Conservation (phyloP, 306 rosid genomes). For the Fragaria ananassa region DNA sequence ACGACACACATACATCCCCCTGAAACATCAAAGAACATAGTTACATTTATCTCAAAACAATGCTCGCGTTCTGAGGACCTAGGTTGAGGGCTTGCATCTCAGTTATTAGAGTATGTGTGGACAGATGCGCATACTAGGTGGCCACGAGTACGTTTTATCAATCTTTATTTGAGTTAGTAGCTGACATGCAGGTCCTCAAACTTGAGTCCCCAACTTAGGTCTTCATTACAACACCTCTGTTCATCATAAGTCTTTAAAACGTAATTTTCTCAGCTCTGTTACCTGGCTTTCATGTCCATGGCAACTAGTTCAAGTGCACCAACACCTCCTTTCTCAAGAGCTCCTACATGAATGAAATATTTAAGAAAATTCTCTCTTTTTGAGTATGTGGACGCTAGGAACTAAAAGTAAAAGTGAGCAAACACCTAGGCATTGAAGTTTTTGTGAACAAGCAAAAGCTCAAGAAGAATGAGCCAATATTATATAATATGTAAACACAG, state of each 20-base stretch:
- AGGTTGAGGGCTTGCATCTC: conserved; percentile 10
- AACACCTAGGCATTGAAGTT: background rate
- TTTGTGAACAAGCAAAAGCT: background rate
- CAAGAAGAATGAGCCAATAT: background rate
- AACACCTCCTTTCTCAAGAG: conserved; percentile 94
- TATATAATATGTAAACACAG: background rate
- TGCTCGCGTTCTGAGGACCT: background rate
- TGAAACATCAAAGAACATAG: conserved; percentile 33
- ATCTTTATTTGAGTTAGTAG: background rate
- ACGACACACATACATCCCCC: conserved; percentile 98
- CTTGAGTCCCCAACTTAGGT: conserved; percentile 6
- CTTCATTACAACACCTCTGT: background rate
- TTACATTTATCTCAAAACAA: conserved; percentile 6
- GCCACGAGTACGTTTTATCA: background rate
- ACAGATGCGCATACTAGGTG: background rate
- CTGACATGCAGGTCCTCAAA: background rate
- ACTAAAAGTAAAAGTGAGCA: background rate
- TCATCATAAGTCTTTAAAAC: background rate
- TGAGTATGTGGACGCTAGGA: background rate
- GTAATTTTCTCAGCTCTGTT: conserved; percentile 18
- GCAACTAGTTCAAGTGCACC: conserved; percentile 99
- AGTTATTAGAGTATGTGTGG: background rate
- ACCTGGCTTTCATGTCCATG: conserved; percentile 99
- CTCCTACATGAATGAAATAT: conserved; percentile 49
- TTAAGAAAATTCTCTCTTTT: background rate